Evolutionary conservation across 2,329 filamentous ascomycete species (phyloP).

Genomic region (Alternaria incomplexa): DNA sequence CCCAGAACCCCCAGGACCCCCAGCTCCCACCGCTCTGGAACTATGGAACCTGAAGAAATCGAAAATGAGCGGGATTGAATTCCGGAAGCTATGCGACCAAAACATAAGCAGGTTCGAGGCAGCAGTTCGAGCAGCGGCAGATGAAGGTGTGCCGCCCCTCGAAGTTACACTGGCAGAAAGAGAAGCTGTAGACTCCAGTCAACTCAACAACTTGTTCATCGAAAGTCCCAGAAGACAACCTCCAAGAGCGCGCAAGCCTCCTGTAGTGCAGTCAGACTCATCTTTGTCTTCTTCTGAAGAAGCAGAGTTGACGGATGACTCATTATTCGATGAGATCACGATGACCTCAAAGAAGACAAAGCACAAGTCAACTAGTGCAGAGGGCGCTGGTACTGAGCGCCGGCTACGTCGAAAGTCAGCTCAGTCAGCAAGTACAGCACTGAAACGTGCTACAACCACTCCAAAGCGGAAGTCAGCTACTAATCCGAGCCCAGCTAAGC

Average conservation of each 20-base stretch:
- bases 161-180: neutral
- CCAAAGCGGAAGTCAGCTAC: neutral
- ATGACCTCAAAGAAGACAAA: neutral
- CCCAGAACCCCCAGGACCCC: neutral
- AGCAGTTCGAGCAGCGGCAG: constrained; percentile 1
- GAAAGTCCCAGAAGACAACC: neutral
- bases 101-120: constrained; percentile 24
- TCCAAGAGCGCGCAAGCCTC: constrained; percentile 11
- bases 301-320: constrained; percentile 9
- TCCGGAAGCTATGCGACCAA: constrained; percentile 3
- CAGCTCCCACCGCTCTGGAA: neutral
- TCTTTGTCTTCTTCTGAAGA: constrained; percentile 17
- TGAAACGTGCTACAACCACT: neutral
- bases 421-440: neutral
- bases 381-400: neutral
- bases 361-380: neutral
- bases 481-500: neutral
- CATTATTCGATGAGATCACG: constrained; percentile 7
- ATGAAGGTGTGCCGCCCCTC: neutral
- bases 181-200: neutral
- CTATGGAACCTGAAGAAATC: neutral
- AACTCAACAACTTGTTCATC: constrained; percentile 14
- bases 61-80: neutral
- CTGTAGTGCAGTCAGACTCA: constrained; percentile 21
- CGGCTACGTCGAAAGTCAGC: neutral